Evolutionary conservation across 768 basidiomycete genomes (phyloP).

Genomic region (Hydnomerulius pinastri): DNA sequence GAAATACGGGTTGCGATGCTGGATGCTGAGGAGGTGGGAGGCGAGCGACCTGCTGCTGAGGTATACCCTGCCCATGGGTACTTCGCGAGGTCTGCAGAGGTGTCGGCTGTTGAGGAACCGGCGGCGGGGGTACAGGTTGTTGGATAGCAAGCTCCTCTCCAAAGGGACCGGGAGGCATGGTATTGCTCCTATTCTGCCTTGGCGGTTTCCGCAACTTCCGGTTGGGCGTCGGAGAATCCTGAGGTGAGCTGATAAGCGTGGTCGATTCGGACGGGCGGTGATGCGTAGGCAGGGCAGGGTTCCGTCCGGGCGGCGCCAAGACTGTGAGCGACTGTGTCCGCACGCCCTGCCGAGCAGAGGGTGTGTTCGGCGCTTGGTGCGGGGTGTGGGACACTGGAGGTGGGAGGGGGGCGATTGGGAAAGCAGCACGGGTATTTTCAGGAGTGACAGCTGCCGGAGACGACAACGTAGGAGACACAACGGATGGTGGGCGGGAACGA

Average conservation of each 20-base stretch:
- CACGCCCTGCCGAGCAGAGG: neutral
- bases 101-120: neutral
- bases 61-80: no score
- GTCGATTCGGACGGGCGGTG: neutral
- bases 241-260: neutral
- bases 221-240: neutral
- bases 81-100: no score
- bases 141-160: no score
- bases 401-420: neutral
- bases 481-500: neutral
- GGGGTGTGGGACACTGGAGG: neutral
- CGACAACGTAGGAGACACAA: neutral
- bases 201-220: neutral
- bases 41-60: no score
- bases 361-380: no score
- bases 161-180: neutral
- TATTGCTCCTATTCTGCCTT: neutral
- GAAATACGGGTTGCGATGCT: no score
- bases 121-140: neutral
- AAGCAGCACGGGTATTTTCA: neutral
- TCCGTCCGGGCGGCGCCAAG: neutral
- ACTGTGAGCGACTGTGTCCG: neutral
- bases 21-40: no score
- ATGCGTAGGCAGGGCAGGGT: neutral
- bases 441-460: neutral